Evolutionary conservation across 2,329 filamentous ascomycete species (phyloP), one percentile per base, ranked within the genome.

Genomic region (Ceratocystis destructans): DNA sequence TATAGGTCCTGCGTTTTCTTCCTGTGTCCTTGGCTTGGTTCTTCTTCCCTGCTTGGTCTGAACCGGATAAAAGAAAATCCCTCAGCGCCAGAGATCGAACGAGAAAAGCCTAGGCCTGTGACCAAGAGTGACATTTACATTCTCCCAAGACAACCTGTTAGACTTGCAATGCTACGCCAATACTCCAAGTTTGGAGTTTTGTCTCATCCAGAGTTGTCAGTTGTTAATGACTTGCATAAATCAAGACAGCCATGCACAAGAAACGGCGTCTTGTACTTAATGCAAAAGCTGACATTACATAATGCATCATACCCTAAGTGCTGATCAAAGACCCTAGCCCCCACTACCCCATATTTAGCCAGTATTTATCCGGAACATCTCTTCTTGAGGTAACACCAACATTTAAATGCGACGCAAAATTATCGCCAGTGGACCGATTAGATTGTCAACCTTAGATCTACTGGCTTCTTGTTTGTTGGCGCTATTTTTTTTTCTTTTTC

Each of bases 311-410:
- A 50, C 15, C 46, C 46, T 50, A 50, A 41, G 8, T 41, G 3
- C 37, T 1, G 1, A 41, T 12, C 0, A 41, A 50, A 0, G 31
- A 53, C 44, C 62, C 37, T 50, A 48, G 17, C 4, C n/a, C 0
- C 8, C 8, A 17, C 15, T 41, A 22, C 17, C 45, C 2, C 15
- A 5, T 50, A 4, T 8, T 50, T 63, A 33, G 44, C 62, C 62
- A 0, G 3, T 22, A 15, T 25, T 63, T 48, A 63, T 4, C 62
- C 62, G 44, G 8, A 12, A 20, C 0, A 20, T 31, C 6, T 46
- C 17, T 31, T 46, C 62, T 28, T 33, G 45, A 48, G 45, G 45
- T 63, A 63, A 63, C 62, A 20, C 53, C 22, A 57, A 57, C 17
- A 28, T 31, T 31, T 31, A n/a, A 5, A 15, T 28, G 12, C 4